Base-by-base conservation (phyloP, 2,329 filamentous ascomycete species). In the Cercospora sojina region DNA sequence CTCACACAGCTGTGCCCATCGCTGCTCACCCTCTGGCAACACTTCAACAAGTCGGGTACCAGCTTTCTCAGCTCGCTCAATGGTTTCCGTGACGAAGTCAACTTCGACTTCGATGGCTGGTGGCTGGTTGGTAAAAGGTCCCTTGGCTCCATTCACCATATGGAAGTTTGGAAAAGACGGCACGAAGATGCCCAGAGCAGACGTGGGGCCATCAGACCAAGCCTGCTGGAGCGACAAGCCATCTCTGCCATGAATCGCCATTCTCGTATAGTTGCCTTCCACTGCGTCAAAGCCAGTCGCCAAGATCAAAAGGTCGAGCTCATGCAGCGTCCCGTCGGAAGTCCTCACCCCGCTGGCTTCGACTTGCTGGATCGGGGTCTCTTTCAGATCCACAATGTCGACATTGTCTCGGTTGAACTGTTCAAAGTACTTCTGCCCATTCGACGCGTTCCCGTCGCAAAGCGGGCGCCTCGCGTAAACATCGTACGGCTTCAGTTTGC, bases 401-500 rank as follows among this genome's bases (percentile, higher is more conserved):
- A 81, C 80, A 64, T 82, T 75, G 0, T 77, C 75, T 57, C 73
- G 76, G 66, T 83, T 79, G 23, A 83, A 74, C 70, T 79, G 75
- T 71, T 83, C 81, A 62, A 82, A 83, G 65, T 79, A 83, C 71
- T 82, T 78, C 63, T 82, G 80, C 64, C 82, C 80, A 4, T 82
- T 76, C 18, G 76, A 77, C 6, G 69, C 78, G 64, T 75, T 75
- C 5, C 77, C 77, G 29, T 73, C 70, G 20, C 75, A 67, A 6
- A 71, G 55, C 5, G 80, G 68, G 9, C 70, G 62, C 8, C 78
- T 81, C 59, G 87, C 83, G 0, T 82, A 85, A 74, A 81, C 81
- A 53, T 84, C 75, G 2, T 78, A 68, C 0, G 86, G 86, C 0
- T 85, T 84, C 9, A 88, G 77, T 2, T 87, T 69, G n/a, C 86